Evolutionary conservation across 176 grass and related monocot species (phyloP), one percentile per base, ranked within the genome.

Genomic region (Ensete ventricosum): DNA sequence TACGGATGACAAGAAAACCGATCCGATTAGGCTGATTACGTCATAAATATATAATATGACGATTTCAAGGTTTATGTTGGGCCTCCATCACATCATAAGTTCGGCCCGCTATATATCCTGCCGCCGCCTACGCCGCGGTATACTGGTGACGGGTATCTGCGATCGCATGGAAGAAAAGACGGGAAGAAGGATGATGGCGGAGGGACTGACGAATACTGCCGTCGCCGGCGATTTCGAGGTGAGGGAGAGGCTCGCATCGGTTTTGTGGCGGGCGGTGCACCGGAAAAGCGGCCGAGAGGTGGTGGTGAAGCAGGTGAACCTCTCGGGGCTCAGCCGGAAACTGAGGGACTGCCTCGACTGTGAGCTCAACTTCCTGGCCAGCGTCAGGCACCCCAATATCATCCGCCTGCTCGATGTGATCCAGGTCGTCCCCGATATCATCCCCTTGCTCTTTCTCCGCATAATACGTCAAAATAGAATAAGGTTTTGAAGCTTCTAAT

Each of bases 331-430:
- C 69, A 72, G 73, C 70, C 55, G 21, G 70, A 72, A 72, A 49
- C 77, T 88, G 67, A 83, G 85, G 64, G 85, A 78, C 63, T 81
- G 85, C 80, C 80, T 91, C 74, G 83, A 88, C 69, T 85, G 85
- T 74, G 89, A 91, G 80, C 53, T 85, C 58, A 77, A 66, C 69
- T 85, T 91, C 80, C 76, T 91, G 77, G 74, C 80, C 53, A 73
- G 77, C 71, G 85, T 91, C 52, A 71, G 51, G 54, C 85, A 91
- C 52, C 89, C 76, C 58, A 91, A 91, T 64, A 88, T 88, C 69
- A 72, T 88, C 83, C 80, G 89, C 53, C 89, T 85, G 52, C 48
- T 91, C 10, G 89, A 91, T 1, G 70, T 79, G 57, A 64, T 91
- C 69, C 80, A 81, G 85, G 89, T 81, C 1, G 89, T 81, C 1